phyloP scores from a whole-genome alignment of 1,284 basidiomycete species.

The Omphalotus olearius region DNA sequence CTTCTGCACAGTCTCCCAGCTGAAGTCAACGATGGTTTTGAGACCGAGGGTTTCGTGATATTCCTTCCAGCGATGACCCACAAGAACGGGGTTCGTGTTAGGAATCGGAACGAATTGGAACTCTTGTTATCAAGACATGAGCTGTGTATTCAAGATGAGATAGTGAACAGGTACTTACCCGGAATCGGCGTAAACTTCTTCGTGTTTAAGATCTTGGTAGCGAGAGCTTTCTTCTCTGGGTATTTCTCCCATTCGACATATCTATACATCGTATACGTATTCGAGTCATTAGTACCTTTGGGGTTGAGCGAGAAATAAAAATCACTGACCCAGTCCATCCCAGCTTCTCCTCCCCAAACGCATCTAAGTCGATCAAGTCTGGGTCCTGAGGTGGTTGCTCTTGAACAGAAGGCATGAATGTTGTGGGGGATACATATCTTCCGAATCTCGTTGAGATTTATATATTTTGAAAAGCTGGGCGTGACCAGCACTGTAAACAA shows the following conservation, averaged over 20 bases:
- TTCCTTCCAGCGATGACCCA: constrained; percentile 51
- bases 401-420: no score
- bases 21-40: constrained; percentile 41
- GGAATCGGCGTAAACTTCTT: constrained; percentile 40
- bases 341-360: constrained; percentile 30
- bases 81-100: constrained; percentile 47
- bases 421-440: no score
- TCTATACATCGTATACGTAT: constrained; percentile 15
- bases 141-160: neutral
- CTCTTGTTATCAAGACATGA: constrained; percentile 23
- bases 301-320: neutral
- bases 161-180: constrained; percentile 22
- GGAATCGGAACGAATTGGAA: constrained; percentile 49
- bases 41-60: constrained; percentile 50
- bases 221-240: constrained; percentile 39
- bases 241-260: constrained; percentile 48
- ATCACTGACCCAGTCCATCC: constrained; percentile 31
- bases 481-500: no score
- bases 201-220: constrained; percentile 34
- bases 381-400: no score
- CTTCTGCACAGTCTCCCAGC: constrained; percentile 48
- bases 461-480: no score
- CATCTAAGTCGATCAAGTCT: constrained; percentile 5
- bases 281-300: neutral
- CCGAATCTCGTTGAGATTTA: no score